Evolutionary conservation across 2,329 filamentous ascomycete genomes (phyloP), one percentile per base, ranked within the genome.

Genomic region (Hypoxylon sp.): DNA sequence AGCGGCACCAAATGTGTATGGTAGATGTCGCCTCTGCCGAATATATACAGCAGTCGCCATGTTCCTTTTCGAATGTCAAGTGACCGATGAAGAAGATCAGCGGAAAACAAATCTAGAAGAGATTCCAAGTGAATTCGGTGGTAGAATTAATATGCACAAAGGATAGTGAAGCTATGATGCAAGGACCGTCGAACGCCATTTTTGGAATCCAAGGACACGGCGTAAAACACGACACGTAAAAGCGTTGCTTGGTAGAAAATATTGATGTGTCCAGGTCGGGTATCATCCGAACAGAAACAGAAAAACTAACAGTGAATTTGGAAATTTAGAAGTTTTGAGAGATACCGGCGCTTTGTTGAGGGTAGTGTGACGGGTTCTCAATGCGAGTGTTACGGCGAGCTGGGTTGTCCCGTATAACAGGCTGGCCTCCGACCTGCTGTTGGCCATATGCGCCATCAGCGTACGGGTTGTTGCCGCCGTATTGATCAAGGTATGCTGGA

Each of bases 371-470:
- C 2, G 93, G 91, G 78, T 91, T 97, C 82, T 98, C 94, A 76
- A 99, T 98, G 68, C 94, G 89, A 11, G 96, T 98, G 82, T 98
- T 98, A 72, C 96, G 89, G 73, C 96, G 86, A 28, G 96, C 96
- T 70, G 92, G 91, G 71, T 98, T 96, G 79, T 99, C 96, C 61
- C 94, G 89, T 71, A 99, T 98, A 57, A 99, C 88, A 1, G 96
- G 94, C 75, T 92, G 91, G 63, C 83, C 84, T 38, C 79, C 80
- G 63, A 81, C 76, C 73, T 77, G 77, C 73, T 79, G 76, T 60
- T 77, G 77, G 17, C 74, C 75, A 55, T 79, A 79, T 30, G 76
- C 77, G 52, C 81, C 81, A 13, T 87, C 84, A 17, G 77, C 79
- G 73, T 90, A 90, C 0, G 88, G 87, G 74, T 87, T 87, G 71